phyloP scores from a whole-genome alignment of 495 filamentous ascomycete species.

The Bryoglossum gracile region DNA sequence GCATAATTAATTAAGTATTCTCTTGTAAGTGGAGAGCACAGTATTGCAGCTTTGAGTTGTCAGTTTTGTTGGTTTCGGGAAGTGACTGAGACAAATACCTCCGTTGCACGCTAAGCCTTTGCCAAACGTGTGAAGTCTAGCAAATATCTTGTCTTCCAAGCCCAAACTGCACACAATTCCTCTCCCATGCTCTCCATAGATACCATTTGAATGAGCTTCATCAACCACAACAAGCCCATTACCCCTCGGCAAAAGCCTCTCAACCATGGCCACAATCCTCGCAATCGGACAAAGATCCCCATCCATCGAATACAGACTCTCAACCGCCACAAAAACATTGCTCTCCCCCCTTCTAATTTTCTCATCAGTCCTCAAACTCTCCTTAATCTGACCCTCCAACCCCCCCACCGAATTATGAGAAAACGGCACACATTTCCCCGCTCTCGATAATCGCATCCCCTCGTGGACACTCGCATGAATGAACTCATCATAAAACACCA shows the following conservation, averaged over 20 bases:
- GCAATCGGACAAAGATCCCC: slow-evolving; percentile 62
- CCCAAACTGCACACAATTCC: slow-evolving; percentile 62
- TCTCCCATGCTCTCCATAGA: slow-evolving; percentile 53
- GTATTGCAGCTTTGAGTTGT: slow-evolving; percentile 32
- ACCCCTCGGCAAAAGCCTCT: slow-evolving; percentile 44
- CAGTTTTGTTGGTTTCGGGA: not conserved
- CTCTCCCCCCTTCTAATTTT: slow-evolving; percentile 26
- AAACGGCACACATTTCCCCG: slow-evolving; percentile 44
- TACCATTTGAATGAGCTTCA: slow-evolving; percentile 70
- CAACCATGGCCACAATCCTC: slow-evolving; percentile 49
- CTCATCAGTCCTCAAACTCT: slow-evolving; percentile 12
- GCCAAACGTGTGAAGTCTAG: slow-evolving; percentile 68
- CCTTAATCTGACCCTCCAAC: slow-evolving; percentile 23
- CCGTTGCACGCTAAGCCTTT: slow-evolving; percentile 68
- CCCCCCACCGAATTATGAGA: slow-evolving; percentile 50
- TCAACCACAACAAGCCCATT: slow-evolving; percentile 71
- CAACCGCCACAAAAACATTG: slow-evolving; percentile 61
- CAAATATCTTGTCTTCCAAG: slow-evolving; percentile 58
- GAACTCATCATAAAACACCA: slow-evolving; percentile 64
- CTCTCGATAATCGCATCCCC: slow-evolving; percentile 63
- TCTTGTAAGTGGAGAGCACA: slow-evolving; percentile 41
- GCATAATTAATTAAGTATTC: slow-evolving; percentile 60
- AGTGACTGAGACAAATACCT: slow-evolving; percentile 55
- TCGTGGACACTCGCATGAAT: slow-evolving; percentile 75
- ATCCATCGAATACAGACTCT: slow-evolving; percentile 82